These are phyloP conservation scores for Pachyrhizus erosus DNA, from an alignment of 306 rosid species.

Conservation along the genomic window DNA sequence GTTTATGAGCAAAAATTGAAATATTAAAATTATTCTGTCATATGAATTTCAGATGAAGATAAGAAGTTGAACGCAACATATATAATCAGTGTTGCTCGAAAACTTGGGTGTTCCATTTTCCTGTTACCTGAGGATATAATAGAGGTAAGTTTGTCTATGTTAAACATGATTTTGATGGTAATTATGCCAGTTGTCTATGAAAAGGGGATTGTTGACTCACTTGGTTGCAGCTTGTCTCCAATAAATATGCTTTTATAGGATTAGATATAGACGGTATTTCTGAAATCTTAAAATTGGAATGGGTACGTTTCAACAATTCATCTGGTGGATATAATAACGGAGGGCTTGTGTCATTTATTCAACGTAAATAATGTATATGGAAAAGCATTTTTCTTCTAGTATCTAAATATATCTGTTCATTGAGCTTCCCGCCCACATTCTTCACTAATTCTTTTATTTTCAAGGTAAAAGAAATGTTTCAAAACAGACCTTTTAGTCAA, in stretches of 20 bases:
- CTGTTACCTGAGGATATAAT: slow-evolving; percentile 97
- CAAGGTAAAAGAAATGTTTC: background rate
- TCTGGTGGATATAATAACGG: slow-evolving; percentile 17
- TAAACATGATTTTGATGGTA: slow-evolving; percentile 19
- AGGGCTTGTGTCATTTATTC: background rate
- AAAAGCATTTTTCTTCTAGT: background rate
- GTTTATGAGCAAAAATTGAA: slow-evolving; percentile 17
- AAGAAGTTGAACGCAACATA: slow-evolving; percentile 96
- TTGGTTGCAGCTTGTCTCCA: background rate
- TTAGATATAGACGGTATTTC: background rate
- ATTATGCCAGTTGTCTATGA: slow-evolving; percentile 8
- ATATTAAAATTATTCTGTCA: slow-evolving; percentile 27
- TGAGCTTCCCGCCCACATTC: slow-evolving; percentile 13
- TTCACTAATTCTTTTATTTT: background rate
- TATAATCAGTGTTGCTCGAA: slow-evolving; percentile 97
- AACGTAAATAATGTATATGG: background rate
- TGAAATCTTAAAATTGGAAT: background rate
- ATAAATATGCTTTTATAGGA: background rate
- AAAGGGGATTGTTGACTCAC: background rate
- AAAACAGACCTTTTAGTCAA: slow-evolving; percentile 3
- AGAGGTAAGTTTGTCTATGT: slow-evolving; percentile 58
- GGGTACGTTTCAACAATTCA: background rate
- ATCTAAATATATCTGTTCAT: background rate
- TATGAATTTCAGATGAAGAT: slow-evolving; percentile 81
- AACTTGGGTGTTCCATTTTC: slow-evolving; percentile 98